These are phyloP conservation scores for Elsinoe arachidis DNA, from an alignment of 2,329 filamentous ascomycete species.

Conservation along the genomic window DNA sequence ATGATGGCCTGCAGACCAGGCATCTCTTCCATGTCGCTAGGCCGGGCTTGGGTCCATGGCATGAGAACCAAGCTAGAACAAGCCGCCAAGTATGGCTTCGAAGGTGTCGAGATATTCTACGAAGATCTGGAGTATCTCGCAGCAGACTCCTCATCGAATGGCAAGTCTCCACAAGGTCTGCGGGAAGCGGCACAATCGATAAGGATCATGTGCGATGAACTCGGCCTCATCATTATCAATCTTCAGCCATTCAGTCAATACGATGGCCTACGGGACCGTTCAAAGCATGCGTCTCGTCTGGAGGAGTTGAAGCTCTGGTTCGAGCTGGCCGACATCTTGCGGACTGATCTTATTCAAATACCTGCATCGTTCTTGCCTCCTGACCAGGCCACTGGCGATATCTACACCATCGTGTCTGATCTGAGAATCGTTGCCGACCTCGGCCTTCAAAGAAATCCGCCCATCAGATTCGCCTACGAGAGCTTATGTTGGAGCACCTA, in stretches of 20 bases:
- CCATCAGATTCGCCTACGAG: conserved; percentile 65
- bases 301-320: conserved; percentile 63
- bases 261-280: conserved; percentile 60
- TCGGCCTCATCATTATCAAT: conserved; percentile 52
- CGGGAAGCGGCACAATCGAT: conserved; percentile 49
- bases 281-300: conserved; percentile 48
- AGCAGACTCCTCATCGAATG: conserved; percentile 40
- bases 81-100: conserved; percentile 56
- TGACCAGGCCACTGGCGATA: conserved; percentile 43
- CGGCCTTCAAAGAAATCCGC: conserved; percentile 46
- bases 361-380: conserved; percentile 59
- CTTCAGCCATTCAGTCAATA: conserved; percentile 73
- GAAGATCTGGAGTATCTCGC: conserved; percentile 63
- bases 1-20: conserved; percentile 50
- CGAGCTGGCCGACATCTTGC: conserved; percentile 51
- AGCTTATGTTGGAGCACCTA: conserved; percentile 63
- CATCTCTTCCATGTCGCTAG: conserved; percentile 70
- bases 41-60: conserved; percentile 61
- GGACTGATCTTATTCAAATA: conserved; percentile 65
- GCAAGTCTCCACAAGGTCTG: conserved; percentile 26
- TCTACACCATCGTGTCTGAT: conserved; percentile 52
- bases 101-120: conserved; percentile 66
- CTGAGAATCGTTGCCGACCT: conserved; percentile 59
- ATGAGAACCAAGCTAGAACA: conserved; percentile 59
- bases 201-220: conserved; percentile 47